phyloP scores from a whole-genome alignment of 2,329 filamentous ascomycete species.

The Amphichorda felina region DNA sequence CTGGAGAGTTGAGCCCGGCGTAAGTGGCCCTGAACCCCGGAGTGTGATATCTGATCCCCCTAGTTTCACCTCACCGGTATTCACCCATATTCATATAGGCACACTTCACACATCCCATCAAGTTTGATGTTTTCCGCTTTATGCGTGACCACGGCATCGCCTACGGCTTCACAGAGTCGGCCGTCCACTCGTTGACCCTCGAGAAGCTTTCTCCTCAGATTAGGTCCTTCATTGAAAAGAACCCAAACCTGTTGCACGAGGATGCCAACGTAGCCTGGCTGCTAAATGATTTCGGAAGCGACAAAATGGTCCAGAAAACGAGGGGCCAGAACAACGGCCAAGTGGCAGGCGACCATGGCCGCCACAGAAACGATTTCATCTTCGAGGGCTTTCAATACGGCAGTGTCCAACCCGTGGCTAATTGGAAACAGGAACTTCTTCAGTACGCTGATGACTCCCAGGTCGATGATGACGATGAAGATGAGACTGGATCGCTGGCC shows the following conservation, averaged over 20 bases:
- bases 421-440: conserved; percentile 8
- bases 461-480: not conserved
- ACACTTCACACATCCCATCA: conserved; percentile 46
- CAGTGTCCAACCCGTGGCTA: conserved; percentile 4
- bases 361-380: not conserved
- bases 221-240: conserved; percentile 29
- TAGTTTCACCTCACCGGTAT: not conserved
- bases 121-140: conserved; percentile 78
- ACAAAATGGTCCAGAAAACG: not conserved
- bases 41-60: not conserved
- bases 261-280: conserved; percentile 35
- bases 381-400: not conserved
- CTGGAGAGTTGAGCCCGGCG: conserved; percentile 49
- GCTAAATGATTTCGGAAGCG: not conserved
- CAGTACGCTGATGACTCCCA: not conserved
- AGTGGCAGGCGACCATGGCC: not conserved
- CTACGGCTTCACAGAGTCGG: conserved; percentile 52
- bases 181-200: conserved; percentile 29
- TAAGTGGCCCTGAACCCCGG: conserved; percentile 21
- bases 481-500: conserved; percentile 9
- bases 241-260: conserved; percentile 30
- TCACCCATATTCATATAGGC: conserved; percentile 24
- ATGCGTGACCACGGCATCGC: conserved; percentile 77
- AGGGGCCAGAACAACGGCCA: not conserved
- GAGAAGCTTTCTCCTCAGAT: conserved; percentile 32